Base-by-base conservation (phyloP, 208 protist genomes). In the Herpetomonas samuelpessoai region DNA sequence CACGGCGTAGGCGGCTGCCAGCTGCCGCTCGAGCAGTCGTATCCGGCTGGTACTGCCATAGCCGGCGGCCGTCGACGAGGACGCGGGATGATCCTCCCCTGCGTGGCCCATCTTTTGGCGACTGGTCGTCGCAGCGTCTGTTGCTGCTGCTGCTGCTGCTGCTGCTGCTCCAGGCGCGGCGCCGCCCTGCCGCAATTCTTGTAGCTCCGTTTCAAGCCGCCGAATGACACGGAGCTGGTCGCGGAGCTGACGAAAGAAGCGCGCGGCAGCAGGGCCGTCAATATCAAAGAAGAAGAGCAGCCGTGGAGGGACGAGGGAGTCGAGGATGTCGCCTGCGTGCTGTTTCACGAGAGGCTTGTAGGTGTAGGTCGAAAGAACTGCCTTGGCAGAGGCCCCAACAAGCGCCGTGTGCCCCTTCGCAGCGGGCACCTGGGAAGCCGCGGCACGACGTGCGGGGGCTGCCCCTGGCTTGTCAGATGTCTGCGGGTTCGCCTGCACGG, bases 241-340 rank as follows among this genome's bases (percentile, higher is more conserved):
- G 18, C 9, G 21, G 10, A 57, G 65, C 2, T 48, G 49, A 14
- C 9, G 16, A 50, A 59, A 60, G 47, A 65, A 39, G 31, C 45
- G 35, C 16, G 29, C 56, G 18, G 19, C 26, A 3, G 54, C 53
- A 2, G 3, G 22, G 2, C 48, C 30, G 35, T 69, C 50, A 19
- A 68, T 56, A 22, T 61, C 50, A 61, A 59, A 75, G 52, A 75
- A 68, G 19, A 70, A 25, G 3, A 75, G 57, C 46, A 75, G 39
- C 6, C 62, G 53, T 27, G 62, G 56, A 7, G 68, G 57, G 10
- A 75, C 18, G 22, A 75, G 51, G 7, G 68, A 51, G 50, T 75
- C 58, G 28, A 71, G 25, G 24, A 71, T 28, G 9, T 57, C 38
- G 14, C 54, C 51, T 2, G 53, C 16, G 25, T 60, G 48, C n/a